Conservation (phyloP, 2,329 filamentous ascomycete genomes). For the Trichophyton schoenleinii region DNA sequence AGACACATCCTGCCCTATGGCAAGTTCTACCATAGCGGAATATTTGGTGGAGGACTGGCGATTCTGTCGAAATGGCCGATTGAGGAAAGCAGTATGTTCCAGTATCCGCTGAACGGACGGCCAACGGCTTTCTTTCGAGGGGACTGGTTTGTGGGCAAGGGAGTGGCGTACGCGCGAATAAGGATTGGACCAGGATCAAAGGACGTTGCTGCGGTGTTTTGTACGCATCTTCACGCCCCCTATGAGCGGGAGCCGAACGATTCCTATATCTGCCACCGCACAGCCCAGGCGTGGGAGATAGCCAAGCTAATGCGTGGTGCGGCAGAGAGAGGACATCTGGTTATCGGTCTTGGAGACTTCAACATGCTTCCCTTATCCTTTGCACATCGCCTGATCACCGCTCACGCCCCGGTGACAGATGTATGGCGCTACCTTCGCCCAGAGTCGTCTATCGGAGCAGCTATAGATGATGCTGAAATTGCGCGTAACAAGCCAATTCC, state of each 20-base stretch:
- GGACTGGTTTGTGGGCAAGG: constrained; percentile 95
- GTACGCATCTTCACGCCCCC: constrained; percentile 80
- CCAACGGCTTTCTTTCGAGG: constrained; percentile 89
- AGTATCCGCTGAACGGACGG: constrained; percentile 82
- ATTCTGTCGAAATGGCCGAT: constrained; percentile 90
- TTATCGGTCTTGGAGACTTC: constrained; percentile 82
- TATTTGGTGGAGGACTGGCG: constrained; percentile 77
- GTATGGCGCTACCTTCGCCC: constrained; percentile 77
- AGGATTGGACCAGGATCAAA: constrained; percentile 51
- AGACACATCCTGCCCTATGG: constrained; percentile 66
- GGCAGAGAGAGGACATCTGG: constrained; percentile 66
- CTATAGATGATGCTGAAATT: constrained; percentile 54
- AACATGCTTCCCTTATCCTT: constrained; percentile 89
- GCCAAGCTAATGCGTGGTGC: constrained; percentile 77
- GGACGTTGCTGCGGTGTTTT: constrained; percentile 77
- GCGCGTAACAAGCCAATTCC: constrained; percentile 56
- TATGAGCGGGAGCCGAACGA: constrained; percentile 71
- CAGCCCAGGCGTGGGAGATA: constrained; percentile 89
- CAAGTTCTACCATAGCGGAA: constrained; percentile 85
- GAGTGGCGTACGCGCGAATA: constrained; percentile 72
- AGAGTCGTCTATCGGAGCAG: constrained; percentile 65
- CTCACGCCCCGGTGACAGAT: constrained; percentile 65
- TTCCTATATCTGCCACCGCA: constrained; percentile 80
- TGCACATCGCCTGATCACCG: constrained; percentile 68
- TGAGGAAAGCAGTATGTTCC: constrained; percentile 72